Base-by-base conservation (phyloP, 2,329 filamentous ascomycete genomes). In the Ophiostoma triangulosporum region DNA sequence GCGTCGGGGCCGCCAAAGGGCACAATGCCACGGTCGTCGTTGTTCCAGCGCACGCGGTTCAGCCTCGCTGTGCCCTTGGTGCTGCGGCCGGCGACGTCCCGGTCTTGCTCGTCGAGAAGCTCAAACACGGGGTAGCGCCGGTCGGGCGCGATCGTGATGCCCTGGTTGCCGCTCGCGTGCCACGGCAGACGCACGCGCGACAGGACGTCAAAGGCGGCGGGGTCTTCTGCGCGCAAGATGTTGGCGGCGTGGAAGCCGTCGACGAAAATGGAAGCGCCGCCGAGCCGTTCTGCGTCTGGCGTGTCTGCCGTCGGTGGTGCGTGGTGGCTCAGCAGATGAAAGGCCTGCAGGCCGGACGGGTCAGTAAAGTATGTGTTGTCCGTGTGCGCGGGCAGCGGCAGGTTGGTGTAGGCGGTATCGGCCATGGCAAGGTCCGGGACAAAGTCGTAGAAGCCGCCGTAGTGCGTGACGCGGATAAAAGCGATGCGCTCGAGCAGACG, bases 291-390 rank as follows among this genome's bases (percentile, higher is more conserved):
- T 1, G 35, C 33, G 26, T 15, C 52, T 5, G 53, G 3, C 5
- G 29, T 14, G 12, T 14, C 8, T 7, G 51, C 51, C 17, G 80
- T 24, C 2, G 29, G 24, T 4, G 46, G 77, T 2, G 74, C 69
- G 7, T 81, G 84, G 65, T 94, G 88, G 0, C 87, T 93, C 27
- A 97, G 77, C 48, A 96, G 73, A 64, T 98, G 93, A 67, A 98
- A 94, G 26, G 93, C 82, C 66, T 98, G 93, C 32, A 98, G 76
- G 9, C 91, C 88, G 2, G 87, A 83, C 0, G 93, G 91, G 58
- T 97, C 91, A 22, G 81, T 89, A 69, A 97, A 97, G 68, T 98
- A 97, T 1, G 91, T 95, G 6, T 81, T 97, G 69, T 98, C 93
- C 1, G 91, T 97, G 67, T 98, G 93, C 1, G 86, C 84, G 20